Base-by-base conservation (phyloP, 2,329 filamentous ascomycete species). In the Coniochaeta pulveracea region DNA sequence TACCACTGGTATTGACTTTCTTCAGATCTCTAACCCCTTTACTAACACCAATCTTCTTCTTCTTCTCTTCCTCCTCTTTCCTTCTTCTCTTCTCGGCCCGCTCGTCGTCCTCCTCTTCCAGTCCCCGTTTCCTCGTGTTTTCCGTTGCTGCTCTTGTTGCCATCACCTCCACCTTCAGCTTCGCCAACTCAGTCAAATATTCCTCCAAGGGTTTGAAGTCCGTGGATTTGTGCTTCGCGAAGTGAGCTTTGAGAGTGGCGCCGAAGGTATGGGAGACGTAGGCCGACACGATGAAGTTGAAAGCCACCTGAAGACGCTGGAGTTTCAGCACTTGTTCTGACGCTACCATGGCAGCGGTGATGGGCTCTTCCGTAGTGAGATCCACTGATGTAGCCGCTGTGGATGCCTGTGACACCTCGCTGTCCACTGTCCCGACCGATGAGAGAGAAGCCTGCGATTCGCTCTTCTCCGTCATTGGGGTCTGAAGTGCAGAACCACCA, bases 1-100 rank as follows among this genome's bases (percentile, higher is more conserved):
- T 98, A 2, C 91, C 91, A 15, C 61, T 74, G 0, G 81, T 88
- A 57, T 96, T 83, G 30, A 88, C 89, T 61, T 96, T 98, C 54
- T 82, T 82, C 48, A 98, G 54, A 30, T 88, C 72, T 51, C 77
- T 79, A 2, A 95, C 75, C 1, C 76, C 88, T 18, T 76, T 68
- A 40, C 82, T 91, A 58, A 84, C 72, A 16, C 63, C 65, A 3
- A 72, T 74, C 60, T 93, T 88, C 57, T 79, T 88, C 54, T 75
- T 80, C 60, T 80, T 82, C 38, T 94, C 88, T 38, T 94, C 88
- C 40, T 94, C 89, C 33, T 94, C 86, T 58, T 80, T 76, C 54
- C 79, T 88, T 26, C 80, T 66, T 61, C 81, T 88, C 72, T 91
- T 94, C 53, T 88, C 83, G 3, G 75, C 76, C 3, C 78, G 60